Base-by-base conservation (phyloP, 2,329 filamentous ascomycete genomes). In the Botrytis aclada region DNA sequence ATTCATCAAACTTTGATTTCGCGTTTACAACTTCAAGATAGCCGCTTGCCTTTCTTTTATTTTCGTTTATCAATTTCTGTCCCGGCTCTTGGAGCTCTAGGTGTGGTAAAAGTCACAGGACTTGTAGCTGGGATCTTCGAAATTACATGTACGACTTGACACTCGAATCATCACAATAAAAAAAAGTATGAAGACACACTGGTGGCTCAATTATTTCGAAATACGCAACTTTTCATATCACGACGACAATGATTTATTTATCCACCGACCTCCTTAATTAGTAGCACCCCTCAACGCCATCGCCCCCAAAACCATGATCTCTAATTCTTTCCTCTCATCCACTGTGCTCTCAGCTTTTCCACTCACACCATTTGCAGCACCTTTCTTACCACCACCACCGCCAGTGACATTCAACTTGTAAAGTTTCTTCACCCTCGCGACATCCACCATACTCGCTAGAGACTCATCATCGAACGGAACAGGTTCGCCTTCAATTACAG, bases 371-470 rank as follows among this genome's bases (percentile, higher is more conserved):
- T 58, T 51, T 3, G 9, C 18, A 14, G 16, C 62, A 5, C 37
- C 54, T 60, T 58, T 34, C 22, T 22, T 51, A 1, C 45, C 60
- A 12, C 45, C 60, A 12, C 63, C 39, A 25, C 74, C 86, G 64
- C 84, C 82, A n/a, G 88, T 80, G 12, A 86, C 85, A 75, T 92
- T 92, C 43, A 98, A 83, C 81, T 97, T 97, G 83, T 98, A 98
- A 75, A 93, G 90, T 83, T 97, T 98, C 79, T 88, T 89, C 45
- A 98, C 88, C 79, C 90, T 91, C 34, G 84, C 81, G 78, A 92
- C 81, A 80, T 97, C 93, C 2, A 90, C 88, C 39, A 88, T 83
- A 0, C 82, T 79, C 0, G 82, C 81, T 32, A 97, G 82, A n/a
- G 84, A 85, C 7, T 86, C 87, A 78, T 97, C 91, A 1, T 88